Evolutionary conservation across 2,329 filamentous ascomycete genomes (phyloP), one percentile per base, ranked within the genome.

Genomic region (Blastomyces parvus): DNA sequence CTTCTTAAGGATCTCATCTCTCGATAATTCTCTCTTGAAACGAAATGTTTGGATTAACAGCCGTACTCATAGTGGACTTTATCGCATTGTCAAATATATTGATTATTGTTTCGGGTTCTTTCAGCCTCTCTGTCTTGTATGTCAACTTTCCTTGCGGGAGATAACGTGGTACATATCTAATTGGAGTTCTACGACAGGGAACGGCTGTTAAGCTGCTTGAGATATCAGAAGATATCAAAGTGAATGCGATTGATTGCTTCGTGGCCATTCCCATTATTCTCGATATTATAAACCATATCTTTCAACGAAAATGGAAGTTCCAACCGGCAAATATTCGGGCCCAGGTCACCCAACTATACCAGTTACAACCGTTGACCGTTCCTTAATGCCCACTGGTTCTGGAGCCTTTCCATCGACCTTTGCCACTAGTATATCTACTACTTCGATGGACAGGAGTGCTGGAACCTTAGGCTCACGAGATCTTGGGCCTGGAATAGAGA

Each of bases 401-500:
- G 36, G 11, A 25, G 25, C 55, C 1, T 25, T 58, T 42, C 11
- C 55, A 36, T 22, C 55, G 27, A 42, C 55, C 22, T 36, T 27
- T 42, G 22, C 42, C 36, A 58, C 55, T 3, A 58, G 55, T 42
- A 40, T 58, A 58, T 58, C 55, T 25, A 42, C n/a, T 17, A 38
- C 36, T 4, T 14, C n/a, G 33, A 58, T 58, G 33, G 36, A 27
- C n/a, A 40, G 19, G n/a, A 58, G 22, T 17, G 22, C 22, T 42
- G 13, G 33, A 40, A n/a, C 27, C 19, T 27, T 61, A n/a, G 22
- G n/a, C 8, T 33, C 27, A n/a, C 22, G 44, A 40, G 27, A 22
- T 17, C 22, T 36, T 33, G 61, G 61, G 6, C 38, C 44, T 13
- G 40, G 30, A 56, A 19, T 69, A n/a, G 50, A 67, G 27, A 66